A percentile compares a stretch with the other conserved stretches of the same genome.
Conservation (phyloP, 768 basidiomycete species). For the Mycena albidolilacea region DNA sequence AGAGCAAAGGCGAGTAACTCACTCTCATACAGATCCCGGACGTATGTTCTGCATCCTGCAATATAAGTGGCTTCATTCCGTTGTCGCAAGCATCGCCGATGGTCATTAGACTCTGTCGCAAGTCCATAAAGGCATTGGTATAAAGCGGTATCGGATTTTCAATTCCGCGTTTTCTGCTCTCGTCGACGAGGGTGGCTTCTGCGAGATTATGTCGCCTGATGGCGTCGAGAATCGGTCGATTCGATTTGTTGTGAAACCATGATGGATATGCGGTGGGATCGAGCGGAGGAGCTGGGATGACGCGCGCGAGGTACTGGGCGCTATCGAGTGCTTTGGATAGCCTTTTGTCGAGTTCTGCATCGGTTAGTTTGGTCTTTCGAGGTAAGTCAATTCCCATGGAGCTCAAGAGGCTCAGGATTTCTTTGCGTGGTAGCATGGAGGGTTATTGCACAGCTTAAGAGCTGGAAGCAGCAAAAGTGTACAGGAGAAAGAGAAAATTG, state of each 20-base stretch:
- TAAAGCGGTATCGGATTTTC: conserved; percentile 26
- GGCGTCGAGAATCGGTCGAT: conserved; percentile 16
- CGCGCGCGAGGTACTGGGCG: conserved; percentile 35
- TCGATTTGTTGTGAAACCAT: conserved; percentile 20
- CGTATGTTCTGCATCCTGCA: conserved; percentile 21
- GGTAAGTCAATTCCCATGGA: conserved; percentile 32
- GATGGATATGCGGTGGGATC: conserved; percentile 19
- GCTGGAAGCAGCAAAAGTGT: too few relatives aligned
- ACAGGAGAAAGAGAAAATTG: not conserved
- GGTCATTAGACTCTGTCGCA: conserved; percentile 32
- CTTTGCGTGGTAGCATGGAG: conserved; percentile 14
- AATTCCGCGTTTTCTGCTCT: not conserved
- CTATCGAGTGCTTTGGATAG: conserved; percentile 34
- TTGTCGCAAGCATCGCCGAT: conserved; percentile 25
- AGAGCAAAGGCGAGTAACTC: not conserved
- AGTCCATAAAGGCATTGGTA: conserved; percentile 26
- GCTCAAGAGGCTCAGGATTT: conserved; percentile 6
- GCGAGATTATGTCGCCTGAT: conserved; percentile 19
- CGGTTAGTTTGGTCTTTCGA: conserved; percentile 34
- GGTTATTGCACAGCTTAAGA: not conserved
- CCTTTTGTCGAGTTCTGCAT: conserved; percentile 33
- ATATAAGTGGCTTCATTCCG: not conserved
- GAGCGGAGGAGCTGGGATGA: conserved; percentile 23
- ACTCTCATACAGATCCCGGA: conserved; percentile 33
- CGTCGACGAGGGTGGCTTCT: conserved; percentile 25